These are phyloP conservation scores for Escovopsis sp. DNA, from an alignment of 2,329 filamentous ascomycete genomes.

Conservation along the genomic window DNA sequence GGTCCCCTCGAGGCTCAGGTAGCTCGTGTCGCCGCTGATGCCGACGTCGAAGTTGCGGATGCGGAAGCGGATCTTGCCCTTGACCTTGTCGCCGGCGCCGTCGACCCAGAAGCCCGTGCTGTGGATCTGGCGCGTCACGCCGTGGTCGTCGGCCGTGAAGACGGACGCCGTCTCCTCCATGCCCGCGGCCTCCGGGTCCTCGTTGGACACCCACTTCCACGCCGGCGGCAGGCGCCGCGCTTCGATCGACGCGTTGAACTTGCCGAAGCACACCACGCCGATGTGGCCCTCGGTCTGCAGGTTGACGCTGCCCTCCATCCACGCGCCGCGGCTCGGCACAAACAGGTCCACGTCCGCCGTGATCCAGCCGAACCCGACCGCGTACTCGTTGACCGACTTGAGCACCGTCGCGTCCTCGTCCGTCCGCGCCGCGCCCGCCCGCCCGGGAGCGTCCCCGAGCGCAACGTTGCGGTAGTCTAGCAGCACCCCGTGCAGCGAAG, in stretches of 20 bases:
- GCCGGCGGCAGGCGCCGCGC: conserved; percentile 55
- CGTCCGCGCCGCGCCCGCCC: conserved; percentile 29
- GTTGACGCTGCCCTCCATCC: conserved; percentile 69
- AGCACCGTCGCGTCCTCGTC: conserved; percentile 33
- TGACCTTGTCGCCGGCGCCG: conserved; percentile 51
- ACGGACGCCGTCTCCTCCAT: conserved; percentile 29
- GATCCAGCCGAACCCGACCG: conserved; percentile 74
- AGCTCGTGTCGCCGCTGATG: conserved; percentile 59
- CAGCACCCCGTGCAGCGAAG: conserved; percentile 57
- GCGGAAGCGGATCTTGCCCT: conserved; percentile 57
- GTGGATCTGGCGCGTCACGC: conserved; percentile 37
- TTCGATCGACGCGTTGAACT: conserved; percentile 84
- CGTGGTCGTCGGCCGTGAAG: conserved; percentile 31
- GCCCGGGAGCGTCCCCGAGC: conserved; percentile 44
- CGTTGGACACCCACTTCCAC: conserved; percentile 66
- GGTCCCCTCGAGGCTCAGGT: conserved; percentile 78
- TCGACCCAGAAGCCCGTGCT: conserved; percentile 63
- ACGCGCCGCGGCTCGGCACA: conserved; percentile 55
- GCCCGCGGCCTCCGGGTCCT: conserved; percentile 21
- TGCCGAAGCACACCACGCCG: conserved; percentile 76
- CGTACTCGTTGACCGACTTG: conserved; percentile 61
- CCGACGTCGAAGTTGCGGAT: conserved; percentile 78
- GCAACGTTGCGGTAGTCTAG: conserved; percentile 57
- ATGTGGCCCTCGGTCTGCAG: conserved; percentile 81
- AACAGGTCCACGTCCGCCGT: conserved; percentile 80